A percentile compares a stretch with the other conserved stretches of the same genome.
phyloP scores from a whole-genome alignment of 2,329 filamentous ascomycete genomes.

The Myriosclerotinia scirpicola region DNA sequence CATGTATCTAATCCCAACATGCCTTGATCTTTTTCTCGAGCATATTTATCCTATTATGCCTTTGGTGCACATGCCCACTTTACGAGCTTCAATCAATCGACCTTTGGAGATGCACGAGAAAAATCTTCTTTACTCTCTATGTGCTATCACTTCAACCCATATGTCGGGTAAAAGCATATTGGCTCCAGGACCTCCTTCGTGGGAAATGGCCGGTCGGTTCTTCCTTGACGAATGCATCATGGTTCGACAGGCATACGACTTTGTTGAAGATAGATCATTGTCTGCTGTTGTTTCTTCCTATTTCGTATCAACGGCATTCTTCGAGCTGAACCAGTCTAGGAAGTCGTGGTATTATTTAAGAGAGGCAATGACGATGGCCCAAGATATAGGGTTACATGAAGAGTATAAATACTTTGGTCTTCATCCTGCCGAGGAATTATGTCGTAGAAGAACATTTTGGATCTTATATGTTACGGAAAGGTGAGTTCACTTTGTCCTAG shows the following conservation, averaged over 20 bases:
- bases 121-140: slow-evolving; percentile 56
- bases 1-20: slow-evolving; percentile 52
- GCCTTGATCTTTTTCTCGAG: slow-evolving; percentile 61
- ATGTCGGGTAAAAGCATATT: slow-evolving; percentile 49
- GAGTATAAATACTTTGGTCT: slow-evolving; percentile 54
- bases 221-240: slow-evolving; percentile 59
- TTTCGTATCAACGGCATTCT: slow-evolving; percentile 60
- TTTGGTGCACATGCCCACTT: slow-evolving; percentile 56
- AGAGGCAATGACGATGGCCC: slow-evolving; percentile 60
- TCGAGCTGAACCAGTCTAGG: slow-evolving; percentile 57
- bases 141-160: slow-evolving; percentile 54
- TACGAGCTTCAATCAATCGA: slow-evolving; percentile 51
- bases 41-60: slow-evolving; percentile 66
- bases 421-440: slow-evolving; percentile 52
- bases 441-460: slow-evolving; percentile 60
- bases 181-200: slow-evolving; percentile 44
- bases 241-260: slow-evolving; percentile 56
- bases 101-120: slow-evolving; percentile 44
- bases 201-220: slow-evolving; percentile 53
- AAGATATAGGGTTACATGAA: slow-evolving; percentile 58
- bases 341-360: slow-evolving; percentile 63
- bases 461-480: slow-evolving; percentile 62
- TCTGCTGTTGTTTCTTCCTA: slow-evolving; percentile 61
- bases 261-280: slow-evolving; percentile 55
- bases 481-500: slow-evolving; percentile 39